These are phyloP conservation scores for Botrytis hyacinthi DNA, from an alignment of 2,329 filamentous ascomycete genomes.

Conservation along the genomic window DNA sequence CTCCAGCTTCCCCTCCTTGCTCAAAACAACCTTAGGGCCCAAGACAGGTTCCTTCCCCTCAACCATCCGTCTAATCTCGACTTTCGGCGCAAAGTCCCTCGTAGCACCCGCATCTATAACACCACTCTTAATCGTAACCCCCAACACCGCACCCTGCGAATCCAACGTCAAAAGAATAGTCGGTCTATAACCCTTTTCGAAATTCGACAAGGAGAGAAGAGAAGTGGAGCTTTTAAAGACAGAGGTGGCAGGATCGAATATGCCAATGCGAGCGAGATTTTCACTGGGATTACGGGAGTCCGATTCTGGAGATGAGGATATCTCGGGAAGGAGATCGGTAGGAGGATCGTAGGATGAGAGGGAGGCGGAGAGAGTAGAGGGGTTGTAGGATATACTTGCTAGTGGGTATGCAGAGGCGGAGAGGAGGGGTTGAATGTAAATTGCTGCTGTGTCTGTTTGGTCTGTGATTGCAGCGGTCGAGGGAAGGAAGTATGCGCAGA, in stretches of 20 bases:
- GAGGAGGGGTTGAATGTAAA: slow-evolving; percentile 36
- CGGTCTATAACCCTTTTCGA: slow-evolving; percentile 60
- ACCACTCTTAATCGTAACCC: slow-evolving; percentile 55
- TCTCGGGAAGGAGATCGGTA: slow-evolving; percentile 42
- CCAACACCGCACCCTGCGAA: slow-evolving; percentile 46
- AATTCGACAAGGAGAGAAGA: slow-evolving; percentile 55
- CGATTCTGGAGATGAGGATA: not conserved
- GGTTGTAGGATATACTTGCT: slow-evolving; percentile 57
- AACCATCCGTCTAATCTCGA: slow-evolving; percentile 48
- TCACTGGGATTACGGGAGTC: not conserved
- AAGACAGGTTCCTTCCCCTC: slow-evolving; percentile 56
- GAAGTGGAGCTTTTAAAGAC: slow-evolving; percentile 56
- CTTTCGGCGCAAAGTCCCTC: slow-evolving; percentile 63
- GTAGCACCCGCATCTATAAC: slow-evolving; percentile 62
- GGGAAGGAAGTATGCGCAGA: slow-evolving; percentile 40
- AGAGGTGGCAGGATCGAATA: slow-evolving; percentile 50
- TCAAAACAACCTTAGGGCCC: slow-evolving; percentile 63
- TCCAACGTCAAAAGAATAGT: slow-evolving; percentile 55
- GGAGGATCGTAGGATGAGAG: slow-evolving; percentile 57
- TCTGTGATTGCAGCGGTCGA: slow-evolving; percentile 41
- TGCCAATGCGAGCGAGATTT: slow-evolving; percentile 54
- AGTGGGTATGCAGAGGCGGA: slow-evolving; percentile 46
- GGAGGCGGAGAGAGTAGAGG: slow-evolving; percentile 44
- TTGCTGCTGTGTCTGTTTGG: slow-evolving; percentile 39
- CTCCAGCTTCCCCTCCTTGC: slow-evolving; percentile 57